Evolutionary conservation across 2,329 filamentous ascomycete species (phyloP), one percentile per base, ranked within the genome.

Genomic region (Aspergillus fumigatus): DNA sequence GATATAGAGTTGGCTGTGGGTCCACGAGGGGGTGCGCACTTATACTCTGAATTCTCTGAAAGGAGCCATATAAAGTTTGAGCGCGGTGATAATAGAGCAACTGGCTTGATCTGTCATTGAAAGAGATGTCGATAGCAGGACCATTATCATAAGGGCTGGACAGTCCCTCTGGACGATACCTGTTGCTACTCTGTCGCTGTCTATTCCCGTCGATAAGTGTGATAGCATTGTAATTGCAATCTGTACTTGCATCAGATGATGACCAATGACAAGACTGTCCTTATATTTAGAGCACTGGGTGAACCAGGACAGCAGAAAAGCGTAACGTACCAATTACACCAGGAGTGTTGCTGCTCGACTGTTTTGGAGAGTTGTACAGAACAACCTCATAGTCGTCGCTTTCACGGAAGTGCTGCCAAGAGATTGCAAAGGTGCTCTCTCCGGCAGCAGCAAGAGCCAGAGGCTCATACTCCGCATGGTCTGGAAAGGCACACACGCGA

Each of bases 41-140:
- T 8, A 73, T 56, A 27, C 57, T 66, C 55, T 75, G 71, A 41
- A 68, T 57, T 32, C 58, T 67, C 55, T 75, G 71, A 41, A 68
- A 77, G 21, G 63, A 66, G 21, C 67, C 62, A 50, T 75, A 76
- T 7, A 76, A 59, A 1, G 72, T 61, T 27, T 67, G 65, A 4
- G 65, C 67, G 19, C 67, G 60, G 51, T 72, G 66, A 50, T 69
- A 69, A 50, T 74, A 70, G 17, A 77, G 67, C 35, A 75, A 51
- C 58, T 77, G 74, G 17, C 47, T 58, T 8, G 61, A 67, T 50
- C 62, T 62, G 54, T 77, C 73, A 48, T 76, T 76, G 58, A 76
- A 75, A 23, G 59, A 48, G 48, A 77, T 50, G 4, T 64, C 62
- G 26, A 64, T 65, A 5, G 69, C 59, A 6, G 73, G 68, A 6